Evolutionary conservation across 176 grass and related monocot genomes (phyloP), one percentile per base, ranked within the genome.

Genomic region (Hyparrhenia diplandra): DNA sequence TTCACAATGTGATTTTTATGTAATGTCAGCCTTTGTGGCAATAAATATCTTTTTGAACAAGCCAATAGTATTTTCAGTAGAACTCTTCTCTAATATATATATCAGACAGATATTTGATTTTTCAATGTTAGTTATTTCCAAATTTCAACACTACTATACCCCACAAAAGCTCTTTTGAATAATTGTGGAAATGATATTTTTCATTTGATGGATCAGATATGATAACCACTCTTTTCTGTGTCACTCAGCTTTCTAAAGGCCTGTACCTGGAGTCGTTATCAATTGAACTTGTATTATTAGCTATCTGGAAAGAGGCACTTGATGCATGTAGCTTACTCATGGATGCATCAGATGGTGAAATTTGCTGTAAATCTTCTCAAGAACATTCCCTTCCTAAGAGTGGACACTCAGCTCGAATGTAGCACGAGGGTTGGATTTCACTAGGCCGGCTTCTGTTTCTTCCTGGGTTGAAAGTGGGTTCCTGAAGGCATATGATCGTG

Each of bases 391-490:
- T 6, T 34, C 28, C 74, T 71, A 71, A 78, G 74, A 87, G 52
- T 45, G 73, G 64, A 14, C 16, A 35, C 54, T 28, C 58, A 27
- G 73, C 75, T 78, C 28, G 11, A 86, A 81, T 88, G 70, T 81
- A 55, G 34, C 25, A 21, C 86, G 61, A 18, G 86, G 72, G 71
- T 71, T 89, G 36, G 83, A 91, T 74, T 89, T 88, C 46, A 90
- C 75, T 52, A 88, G 71, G n/a, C 62, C 55, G 0, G 35, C 20
- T 68, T 87, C 83, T 78, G 14, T 91, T 30, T 69, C 66, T 83
- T 86, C 68, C 20, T 89, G 88, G 92, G 86, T 82, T 70, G 86
- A 94, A 83, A 89, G 18, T 77, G 92, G 83, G 49, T 94, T 94
- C 71, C 83, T 91, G 76, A 74, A 73, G 65, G 92, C 88, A 84